Evolutionary conservation across 148 eudicot genomes (phyloP), one percentile per base, ranked within the genome.

Genomic region (Vaccinium macrocarpon): DNA sequence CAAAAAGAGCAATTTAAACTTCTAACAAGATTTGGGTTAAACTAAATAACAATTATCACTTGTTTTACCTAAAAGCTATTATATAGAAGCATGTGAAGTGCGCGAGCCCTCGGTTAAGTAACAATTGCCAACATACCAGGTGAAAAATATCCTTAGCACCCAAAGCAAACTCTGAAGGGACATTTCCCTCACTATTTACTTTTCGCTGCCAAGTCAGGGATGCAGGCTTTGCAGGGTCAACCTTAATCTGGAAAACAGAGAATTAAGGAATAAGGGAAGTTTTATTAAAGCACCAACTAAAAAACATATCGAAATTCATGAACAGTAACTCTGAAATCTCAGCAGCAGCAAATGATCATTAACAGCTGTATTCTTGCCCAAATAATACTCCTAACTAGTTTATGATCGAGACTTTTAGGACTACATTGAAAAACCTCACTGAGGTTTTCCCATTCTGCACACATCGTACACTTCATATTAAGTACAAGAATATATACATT

Each of bases 121-220:
- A 53, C 38, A 81, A 76, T 79, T n/a, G 56, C 46, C 82, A 59
- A 78, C 93, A 83, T 92, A 94, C 99, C 99, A 94, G 0, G 53
- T 89, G 86, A 59, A 93, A 85, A 75, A 81, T 90, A 82, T 96
- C 99, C 86, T 81, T 76, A 78, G 87, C 84, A 53, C 82, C 85
- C 57, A 93, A 82, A 84, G 83, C 82, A 78, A 93, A 93, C 77
- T 95, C 87, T 68, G 89, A 75, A 81, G 87, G 97, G 75, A 79
- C 85, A 86, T 81, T 88, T 62, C 89, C 94, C 78, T 92, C 89
- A 27, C 81, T 38, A 71, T 91, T 87, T 48, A 96, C 49, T 89
- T 91, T 96, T 46, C 97, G 91, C 83, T 91, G 87, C 99, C 97
- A 96, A 64, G 96, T 91, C 64, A 91, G 86, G 85, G 95, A 88